These are phyloP conservation scores for Tuber indicum DNA, from an alignment of 495 filamentous ascomycete genomes.

Conservation along the genomic window DNA sequence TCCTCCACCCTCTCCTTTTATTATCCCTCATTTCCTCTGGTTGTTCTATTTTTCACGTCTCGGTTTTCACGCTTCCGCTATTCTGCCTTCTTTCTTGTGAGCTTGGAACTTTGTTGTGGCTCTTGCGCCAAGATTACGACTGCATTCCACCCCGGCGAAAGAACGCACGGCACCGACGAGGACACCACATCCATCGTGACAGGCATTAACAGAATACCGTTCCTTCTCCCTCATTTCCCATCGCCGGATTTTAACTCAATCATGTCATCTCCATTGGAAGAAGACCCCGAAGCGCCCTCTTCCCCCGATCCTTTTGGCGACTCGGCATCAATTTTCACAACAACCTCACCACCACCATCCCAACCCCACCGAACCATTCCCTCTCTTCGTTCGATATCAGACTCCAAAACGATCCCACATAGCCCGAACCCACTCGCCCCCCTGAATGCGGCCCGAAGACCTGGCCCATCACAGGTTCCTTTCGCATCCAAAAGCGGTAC, in stretches of 20 bases:
- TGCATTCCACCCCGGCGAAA: background rate
- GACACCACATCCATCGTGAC: constrained; percentile 27
- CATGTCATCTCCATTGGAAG: constrained; percentile 30
- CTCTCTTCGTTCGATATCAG: constrained; percentile 53
- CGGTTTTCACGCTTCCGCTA: background rate
- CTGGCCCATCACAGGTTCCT: constrained; percentile 48
- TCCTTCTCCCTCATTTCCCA: constrained; percentile 25
- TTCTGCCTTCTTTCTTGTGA: background rate
- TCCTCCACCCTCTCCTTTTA: background rate
- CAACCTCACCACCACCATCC: constrained; percentile 5
- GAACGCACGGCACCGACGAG: constrained; percentile 17
- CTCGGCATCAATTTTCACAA: constrained; percentile 17
- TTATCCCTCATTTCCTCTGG: background rate
- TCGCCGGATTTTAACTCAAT: constrained; percentile 15
- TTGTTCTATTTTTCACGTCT: background rate
- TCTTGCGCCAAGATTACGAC: background rate
- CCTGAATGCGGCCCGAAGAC: constrained; percentile 69
- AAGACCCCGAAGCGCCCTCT: constrained; percentile 24
- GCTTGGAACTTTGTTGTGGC: background rate
- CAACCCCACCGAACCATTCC: constrained; percentile 42
- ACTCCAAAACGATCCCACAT: constrained; percentile 52
- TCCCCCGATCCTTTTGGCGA: constrained; percentile 28
- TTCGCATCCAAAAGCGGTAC: constrained; percentile 50
- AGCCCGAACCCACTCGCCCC: constrained; percentile 76
- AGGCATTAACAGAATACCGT: constrained; percentile 22